phyloP scores from a whole-genome alignment of 768 basidiomycete genomes.

The Chalciporus pseudorubinellus region DNA sequence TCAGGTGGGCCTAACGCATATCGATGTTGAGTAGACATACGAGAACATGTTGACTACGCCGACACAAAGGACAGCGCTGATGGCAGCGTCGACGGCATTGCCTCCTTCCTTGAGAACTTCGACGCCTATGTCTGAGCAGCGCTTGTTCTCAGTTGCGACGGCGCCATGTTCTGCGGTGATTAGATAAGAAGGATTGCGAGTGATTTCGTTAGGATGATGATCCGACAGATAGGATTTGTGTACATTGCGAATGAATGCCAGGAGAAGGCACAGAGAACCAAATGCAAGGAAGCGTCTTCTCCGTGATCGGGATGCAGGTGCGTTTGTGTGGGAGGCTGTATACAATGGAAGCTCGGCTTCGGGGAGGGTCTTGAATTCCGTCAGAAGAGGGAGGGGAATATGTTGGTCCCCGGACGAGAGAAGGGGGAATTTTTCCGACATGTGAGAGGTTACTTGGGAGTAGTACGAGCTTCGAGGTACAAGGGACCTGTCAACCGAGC shows the following conservation, averaged over 20 bases:
- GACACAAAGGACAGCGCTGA: constrained; percentile 74
- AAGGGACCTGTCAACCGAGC: too few relatives aligned
- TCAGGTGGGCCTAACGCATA: too few relatives aligned
- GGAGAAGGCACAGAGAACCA: constrained; percentile 12
- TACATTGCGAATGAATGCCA: constrained; percentile 2
- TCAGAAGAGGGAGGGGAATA: not conserved
- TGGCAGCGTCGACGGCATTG: constrained; percentile 86
- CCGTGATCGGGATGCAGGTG: constrained; percentile 8
- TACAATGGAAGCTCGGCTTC: constrained; percentile 22
- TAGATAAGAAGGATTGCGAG: constrained; percentile 55
- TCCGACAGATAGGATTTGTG: not conserved
- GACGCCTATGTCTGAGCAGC: constrained; percentile 86
- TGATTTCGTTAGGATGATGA: not conserved
- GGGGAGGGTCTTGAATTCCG: not conserved
- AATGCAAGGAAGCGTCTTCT: constrained; percentile 11
- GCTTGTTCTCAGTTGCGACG: constrained; percentile 83
- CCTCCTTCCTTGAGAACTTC: constrained; percentile 76
- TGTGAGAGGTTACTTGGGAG: too few relatives aligned
- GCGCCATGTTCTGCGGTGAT: constrained; percentile 72
- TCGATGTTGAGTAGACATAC: constrained; percentile 46
- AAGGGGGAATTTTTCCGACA: too few relatives aligned
- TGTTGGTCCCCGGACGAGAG: not conserved
- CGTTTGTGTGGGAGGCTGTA: not conserved
- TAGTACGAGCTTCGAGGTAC: too few relatives aligned
- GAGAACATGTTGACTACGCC: constrained; percentile 92